These are phyloP conservation scores for Lyophyllum atratum DNA, from an alignment of 768 basidiomycete genomes.

Conservation along the genomic window DNA sequence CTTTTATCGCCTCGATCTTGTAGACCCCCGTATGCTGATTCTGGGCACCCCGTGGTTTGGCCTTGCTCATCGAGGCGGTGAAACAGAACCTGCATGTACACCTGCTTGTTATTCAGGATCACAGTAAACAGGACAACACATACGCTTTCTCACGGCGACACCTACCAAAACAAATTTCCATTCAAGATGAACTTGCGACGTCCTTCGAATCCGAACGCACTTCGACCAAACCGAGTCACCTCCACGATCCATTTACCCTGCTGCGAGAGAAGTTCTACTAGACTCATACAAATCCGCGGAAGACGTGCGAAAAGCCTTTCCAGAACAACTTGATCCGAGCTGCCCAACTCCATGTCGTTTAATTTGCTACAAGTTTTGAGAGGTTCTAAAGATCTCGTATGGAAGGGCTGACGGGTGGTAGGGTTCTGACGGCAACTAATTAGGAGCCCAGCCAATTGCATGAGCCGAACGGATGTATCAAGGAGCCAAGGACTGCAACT, in stretches of 20 bases:
- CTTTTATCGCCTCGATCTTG: conserved; percentile 66
- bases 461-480: not conserved
- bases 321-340: not conserved
- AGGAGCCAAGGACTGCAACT: not conserved
- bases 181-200: not conserved
- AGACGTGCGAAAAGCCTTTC: not conserved
- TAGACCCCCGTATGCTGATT: conserved; percentile 60
- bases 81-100: not conserved
- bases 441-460: not conserved
- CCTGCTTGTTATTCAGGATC: not conserved
- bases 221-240: not conserved
- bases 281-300: not conserved
- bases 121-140: not conserved
- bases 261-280: too few species aligned
- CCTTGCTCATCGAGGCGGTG: conserved; percentile 38
- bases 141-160: not conserved
- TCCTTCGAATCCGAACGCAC: not conserved
- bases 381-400: not conserved
- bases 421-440: not conserved
- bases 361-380: too few species aligned
- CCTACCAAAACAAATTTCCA: not conserved
- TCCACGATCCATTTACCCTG: too few species aligned
- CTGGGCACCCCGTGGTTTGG: conserved; percentile 48
- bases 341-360: too few species aligned
- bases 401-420: too few species aligned